Base-by-base conservation (phyloP, 1,284 basidiomycete species). In the Cryptococcus sp. region DNA sequence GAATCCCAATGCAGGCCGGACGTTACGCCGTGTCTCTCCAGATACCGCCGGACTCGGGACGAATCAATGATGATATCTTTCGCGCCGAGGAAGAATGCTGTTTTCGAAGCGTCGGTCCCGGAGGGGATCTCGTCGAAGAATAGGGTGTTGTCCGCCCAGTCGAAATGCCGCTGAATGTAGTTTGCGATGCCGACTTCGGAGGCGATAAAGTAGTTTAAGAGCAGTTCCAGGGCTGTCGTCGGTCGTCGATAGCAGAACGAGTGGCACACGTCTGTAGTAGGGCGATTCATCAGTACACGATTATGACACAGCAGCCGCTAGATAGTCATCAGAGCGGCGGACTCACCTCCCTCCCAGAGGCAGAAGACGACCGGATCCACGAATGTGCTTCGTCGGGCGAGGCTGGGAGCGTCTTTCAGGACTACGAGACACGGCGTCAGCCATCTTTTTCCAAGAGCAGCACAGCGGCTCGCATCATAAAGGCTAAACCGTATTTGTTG, bases 81-180 rank as follows among this genome's bases (percentile, higher is more conserved):
- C 0, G 88, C 90, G 22, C 90, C 90, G 16, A 95, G 80, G 65
- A 93, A 83, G 73, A 90, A 88, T 54, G 87, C 74, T 4, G 80
- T 78, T 56, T 70, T 70, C 11, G 59, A 56, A 67, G 16, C 84
- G 82, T 77, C 85, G 82, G 55, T 78, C 15, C 87, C 86, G 68
- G 89, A 83, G 0, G 91, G 91, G 46, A 94, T 92, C 67, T 94
- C 89, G 75, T 92, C 89, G 61, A 86, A 88, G 85, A 89, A 94
- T 15, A 95, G 81, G 6, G 89, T 87, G 73, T 95, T 95, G n/a
- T 88, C 85, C 35, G 86, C 82, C 91, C 90, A 93, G 70, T 81
- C 73, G 57, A 78, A 79, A 63, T 77, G 67, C 57, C 91, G 84
- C 69, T 89, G 88, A 49, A 95, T 83, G 61, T 90, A 85, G 75